Conservation (phyloP, 129 eudicot genomes). For the Sambucus nigra region DNA sequence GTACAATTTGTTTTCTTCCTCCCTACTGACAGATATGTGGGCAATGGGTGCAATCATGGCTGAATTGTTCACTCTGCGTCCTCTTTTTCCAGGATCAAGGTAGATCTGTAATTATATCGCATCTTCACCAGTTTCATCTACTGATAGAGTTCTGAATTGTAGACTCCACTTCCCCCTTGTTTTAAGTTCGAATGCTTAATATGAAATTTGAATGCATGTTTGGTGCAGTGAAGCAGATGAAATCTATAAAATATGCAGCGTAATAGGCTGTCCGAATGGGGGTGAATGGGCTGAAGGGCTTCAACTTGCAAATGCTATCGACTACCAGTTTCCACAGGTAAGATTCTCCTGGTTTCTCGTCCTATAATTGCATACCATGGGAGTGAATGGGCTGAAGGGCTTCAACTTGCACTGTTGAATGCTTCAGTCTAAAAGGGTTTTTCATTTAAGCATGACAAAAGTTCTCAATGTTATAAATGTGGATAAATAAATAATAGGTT, state of each 20-base stretch:
- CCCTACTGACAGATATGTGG: slow-evolving; percentile 81
- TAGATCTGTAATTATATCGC: slow-evolving; percentile 9
- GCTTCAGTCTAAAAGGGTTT: too few species aligned
- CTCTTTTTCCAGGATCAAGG: slow-evolving; percentile 98
- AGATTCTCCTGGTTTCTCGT: neutral
- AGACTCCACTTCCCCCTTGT: too few species aligned
- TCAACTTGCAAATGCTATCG: slow-evolving; percentile 60
- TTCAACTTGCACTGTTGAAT: slow-evolving; percentile 81
- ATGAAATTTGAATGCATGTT: neutral
- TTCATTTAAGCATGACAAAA: too few species aligned
- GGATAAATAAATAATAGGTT: too few species aligned
- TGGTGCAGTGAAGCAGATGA: slow-evolving; percentile 92
- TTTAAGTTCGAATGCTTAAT: too few species aligned
- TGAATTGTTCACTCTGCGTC: slow-evolving; percentile 75
- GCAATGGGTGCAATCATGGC: slow-evolving; percentile 99
- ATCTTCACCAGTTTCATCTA: neutral
- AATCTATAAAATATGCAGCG: slow-evolving; percentile 83
- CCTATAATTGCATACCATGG: neutral
- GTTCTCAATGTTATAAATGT: too few species aligned
- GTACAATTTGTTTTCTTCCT: neutral
- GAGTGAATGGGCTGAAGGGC: slow-evolving; percentile 59
- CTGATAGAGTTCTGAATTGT: neutral
- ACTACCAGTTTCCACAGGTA: slow-evolving; percentile 87
- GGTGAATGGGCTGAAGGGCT: slow-evolving; percentile 64
- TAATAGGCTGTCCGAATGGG: slow-evolving; percentile 72